Percentiles rank a stretch among this genome's conserved stretches.
These are phyloP conservation scores for Cladophialophora yegresii DNA, from an alignment of 2,329 filamentous ascomycete genomes.

Conservation along the genomic window DNA sequence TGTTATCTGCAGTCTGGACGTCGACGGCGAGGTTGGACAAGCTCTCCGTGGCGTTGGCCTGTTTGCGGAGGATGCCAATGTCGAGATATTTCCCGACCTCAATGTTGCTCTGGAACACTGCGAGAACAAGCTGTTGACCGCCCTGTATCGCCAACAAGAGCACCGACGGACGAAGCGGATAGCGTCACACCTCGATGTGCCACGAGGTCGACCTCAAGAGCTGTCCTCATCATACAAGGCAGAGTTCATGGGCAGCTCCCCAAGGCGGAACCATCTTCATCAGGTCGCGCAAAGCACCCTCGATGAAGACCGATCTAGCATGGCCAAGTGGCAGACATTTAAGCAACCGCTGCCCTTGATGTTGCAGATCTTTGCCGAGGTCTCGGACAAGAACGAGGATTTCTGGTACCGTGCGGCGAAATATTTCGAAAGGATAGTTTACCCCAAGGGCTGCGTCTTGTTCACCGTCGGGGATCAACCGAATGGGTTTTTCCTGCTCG, in stretches of 20 bases:
- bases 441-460: constrained; percentile 68
- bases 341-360: constrained; percentile 88
- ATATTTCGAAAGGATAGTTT: constrained; percentile 73
- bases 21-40: constrained; percentile 72
- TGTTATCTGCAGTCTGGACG: constrained; percentile 78
- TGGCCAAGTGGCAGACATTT: constrained; percentile 77
- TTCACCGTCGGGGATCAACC: constrained; percentile 77
- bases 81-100: constrained; percentile 80
- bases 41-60: constrained; percentile 83
- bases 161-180: constrained; percentile 37
- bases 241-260: constrained; percentile 69
- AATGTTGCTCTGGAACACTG: constrained; percentile 93
- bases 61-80: constrained; percentile 70
- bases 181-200: constrained; percentile 34
- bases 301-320: constrained; percentile 60
- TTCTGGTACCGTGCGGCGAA: constrained; percentile 84
- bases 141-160: constrained; percentile 71
- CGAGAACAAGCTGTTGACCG: constrained; percentile 88
- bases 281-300: constrained; percentile 76
- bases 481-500: constrained; percentile 84
- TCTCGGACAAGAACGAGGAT: constrained; percentile 84
- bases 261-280: constrained; percentile 74
- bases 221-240: constrained; percentile 38
- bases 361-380: constrained; percentile 89
- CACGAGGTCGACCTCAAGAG: constrained; percentile 26